Base-by-base conservation (phyloP, 2,329 filamentous ascomycete genomes). In the Diaporthe helianthi region DNA sequence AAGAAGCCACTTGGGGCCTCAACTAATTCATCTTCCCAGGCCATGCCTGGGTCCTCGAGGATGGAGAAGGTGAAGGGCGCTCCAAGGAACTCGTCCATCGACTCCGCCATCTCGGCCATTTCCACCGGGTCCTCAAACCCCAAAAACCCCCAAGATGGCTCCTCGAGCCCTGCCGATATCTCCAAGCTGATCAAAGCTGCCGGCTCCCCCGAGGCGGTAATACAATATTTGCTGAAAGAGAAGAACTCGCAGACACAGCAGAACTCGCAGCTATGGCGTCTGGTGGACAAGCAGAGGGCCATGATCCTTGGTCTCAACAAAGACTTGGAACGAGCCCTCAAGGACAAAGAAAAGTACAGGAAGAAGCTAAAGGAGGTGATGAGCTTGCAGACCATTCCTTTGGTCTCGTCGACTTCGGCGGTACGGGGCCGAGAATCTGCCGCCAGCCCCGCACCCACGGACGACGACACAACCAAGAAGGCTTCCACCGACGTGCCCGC, bases 271-370 rank as follows among this genome's bases (percentile, higher is more conserved):
- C 82, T 99, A 75, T 99, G 96, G 96, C 91, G 94, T 63, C 83
- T 99, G 55, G 94, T 99, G 61, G 95, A 98, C 79, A 98, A 99
- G 82, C 96, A 99, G 80, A 87, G 95, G 72, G 90, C 93, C 19
- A 94, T 99, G 90, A 94, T 99, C 67, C 81, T 97, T 24, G 95
- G 94, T 9, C 85, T 99, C 72, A 98, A 98, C 77, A 97, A 96
- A 79, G 96, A 99, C 78, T 83, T 99, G 15, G 95, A 98, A 79
- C 89, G 93, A 65, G 90, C 94, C 1, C 80, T 97, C 73, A 97
- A 97, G 78, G 96, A 98, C 74, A 98, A 98, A 80, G 95, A 98
- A 73, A 91, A 92, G 75, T 98, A 98, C 78, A 90, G 93, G 75
- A 94, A 91, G 79, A 97, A 96, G 80, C 79, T 97, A 52, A 97